These are phyloP conservation scores for Tricholoma hemisulphureum DNA, from an alignment of 768 basidiomycete genomes.

Conservation along the genomic window DNA sequence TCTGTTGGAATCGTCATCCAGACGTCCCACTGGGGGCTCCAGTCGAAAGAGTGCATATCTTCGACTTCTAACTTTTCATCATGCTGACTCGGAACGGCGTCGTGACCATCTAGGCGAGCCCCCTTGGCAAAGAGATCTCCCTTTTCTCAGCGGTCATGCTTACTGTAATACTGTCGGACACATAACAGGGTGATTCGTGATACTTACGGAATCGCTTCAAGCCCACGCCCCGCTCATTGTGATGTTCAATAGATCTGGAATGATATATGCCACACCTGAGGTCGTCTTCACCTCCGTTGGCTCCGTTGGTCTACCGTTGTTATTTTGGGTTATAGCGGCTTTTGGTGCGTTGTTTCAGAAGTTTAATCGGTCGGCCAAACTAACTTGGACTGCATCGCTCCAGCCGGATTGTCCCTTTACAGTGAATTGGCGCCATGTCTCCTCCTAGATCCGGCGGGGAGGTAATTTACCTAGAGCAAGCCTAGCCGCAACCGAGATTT, in stretches of 20 bases:
- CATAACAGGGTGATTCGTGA: conserved; percentile 28
- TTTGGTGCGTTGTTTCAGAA: conserved; percentile 24
- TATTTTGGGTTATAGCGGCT: conserved; percentile 32
- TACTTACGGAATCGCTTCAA: background rate
- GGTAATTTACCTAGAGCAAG: conserved; percentile 48
- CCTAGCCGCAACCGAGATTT: conserved; percentile 43
- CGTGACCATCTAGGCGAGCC: conserved; percentile 22
- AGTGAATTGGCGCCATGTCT: conserved; percentile 47
- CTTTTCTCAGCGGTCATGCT: conserved; percentile 37
- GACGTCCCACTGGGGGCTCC: conserved; percentile 19
- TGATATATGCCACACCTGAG: conserved; percentile 37
- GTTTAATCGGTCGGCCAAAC: background rate
- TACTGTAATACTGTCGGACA: conserved; percentile 35
- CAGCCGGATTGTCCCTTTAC: conserved; percentile 38
- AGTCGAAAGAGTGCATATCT: conserved; percentile 22
- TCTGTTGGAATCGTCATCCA: too few relatives aligned
- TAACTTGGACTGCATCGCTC: background rate
- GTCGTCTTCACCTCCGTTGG: conserved; percentile 35
- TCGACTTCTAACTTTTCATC: background rate
- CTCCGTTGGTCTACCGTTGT: conserved; percentile 32
- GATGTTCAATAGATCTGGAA: conserved; percentile 27
- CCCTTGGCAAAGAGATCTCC: conserved; percentile 33
- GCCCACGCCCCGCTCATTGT: background rate
- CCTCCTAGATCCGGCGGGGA: conserved; percentile 49
- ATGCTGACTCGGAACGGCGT: too few relatives aligned